Percentiles rank a stretch among this genome's conserved stretches.
Evolutionary conservation across 306 rosid species (phyloP).

Genomic region (Quercus gilva): DNA sequence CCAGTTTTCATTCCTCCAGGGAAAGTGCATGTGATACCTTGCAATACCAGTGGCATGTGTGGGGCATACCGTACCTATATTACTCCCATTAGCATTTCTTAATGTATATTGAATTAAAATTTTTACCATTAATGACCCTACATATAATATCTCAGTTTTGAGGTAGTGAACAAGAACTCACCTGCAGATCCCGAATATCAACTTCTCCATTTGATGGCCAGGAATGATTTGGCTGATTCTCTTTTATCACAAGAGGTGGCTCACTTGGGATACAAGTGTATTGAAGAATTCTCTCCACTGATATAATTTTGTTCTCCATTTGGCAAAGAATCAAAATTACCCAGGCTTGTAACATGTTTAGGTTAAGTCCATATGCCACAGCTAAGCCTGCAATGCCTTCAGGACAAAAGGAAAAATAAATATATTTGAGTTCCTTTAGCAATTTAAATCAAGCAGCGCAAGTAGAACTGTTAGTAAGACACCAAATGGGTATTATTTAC

Average conservation of each 20-base stretch:
- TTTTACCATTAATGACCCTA: background rate
- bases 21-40: slow-evolving; percentile 50
- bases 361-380: slow-evolving; percentile 62
- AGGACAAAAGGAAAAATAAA: background rate
- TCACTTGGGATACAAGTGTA: slow-evolving; percentile 52
- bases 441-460: background rate
- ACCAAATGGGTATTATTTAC: slow-evolving; percentile 24
- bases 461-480: background rate
- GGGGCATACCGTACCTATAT: background rate
- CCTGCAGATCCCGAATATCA: slow-evolving; percentile 60
- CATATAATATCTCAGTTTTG: background rate
- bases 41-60: slow-evolving; percentile 51
- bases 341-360: slow-evolving; percentile 50
- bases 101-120: background rate
- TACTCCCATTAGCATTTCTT: background rate
- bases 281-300: slow-evolving; percentile 71
- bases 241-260: slow-evolving; percentile 56
- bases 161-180: background rate
- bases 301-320: slow-evolving; percentile 63
- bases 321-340: slow-evolving; percentile 48
- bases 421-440: background rate
- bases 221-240: slow-evolving; percentile 39
- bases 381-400: slow-evolving; percentile 70
- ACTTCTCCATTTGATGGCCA: slow-evolving; percentile 68
- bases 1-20: slow-evolving; percentile 47